Conservation (phyloP, 768 basidiomycete species). For the Termitomyces sp. region DNA sequence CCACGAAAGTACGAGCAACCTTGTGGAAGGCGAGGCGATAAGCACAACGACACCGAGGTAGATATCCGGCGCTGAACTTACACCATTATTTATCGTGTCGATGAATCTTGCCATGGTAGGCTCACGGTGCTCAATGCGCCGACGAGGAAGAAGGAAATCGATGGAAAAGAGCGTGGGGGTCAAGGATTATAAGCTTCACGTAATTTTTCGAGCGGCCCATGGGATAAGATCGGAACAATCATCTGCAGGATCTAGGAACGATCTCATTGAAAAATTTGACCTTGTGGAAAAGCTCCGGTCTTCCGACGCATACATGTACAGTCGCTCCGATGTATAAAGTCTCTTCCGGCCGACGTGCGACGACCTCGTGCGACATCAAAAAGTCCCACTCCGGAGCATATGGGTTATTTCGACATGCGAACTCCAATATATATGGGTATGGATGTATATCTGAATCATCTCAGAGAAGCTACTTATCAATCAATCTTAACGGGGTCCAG, state of each 20-base stretch:
- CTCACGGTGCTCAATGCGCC: constrained; percentile 4
- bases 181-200: constrained; percentile 1
- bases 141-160: background rate
- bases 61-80: constrained; percentile 11
- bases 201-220: background rate
- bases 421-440: no score
- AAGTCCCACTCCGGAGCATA: background rate
- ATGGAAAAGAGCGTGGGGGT: background rate
- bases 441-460: no score
- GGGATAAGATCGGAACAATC: constrained; percentile 1
- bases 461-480: background rate
- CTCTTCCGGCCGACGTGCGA: no score
- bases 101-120: constrained; percentile 17
- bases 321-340: no score
- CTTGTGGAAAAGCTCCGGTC: background rate
- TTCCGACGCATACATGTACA: background rate
- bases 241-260: constrained; percentile 7
- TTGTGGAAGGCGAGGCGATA: constrained; percentile 12
- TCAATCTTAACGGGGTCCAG: no score
- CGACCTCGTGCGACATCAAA: no score
- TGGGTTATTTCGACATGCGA: background rate
- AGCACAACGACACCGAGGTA: background rate
- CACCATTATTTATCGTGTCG: constrained; percentile 22
- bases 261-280: background rate
- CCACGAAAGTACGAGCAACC: constrained; percentile 43